Evolutionary conservation across 208 protist genomes (phyloP).

Genomic region (Wallacemonas sp.): DNA sequence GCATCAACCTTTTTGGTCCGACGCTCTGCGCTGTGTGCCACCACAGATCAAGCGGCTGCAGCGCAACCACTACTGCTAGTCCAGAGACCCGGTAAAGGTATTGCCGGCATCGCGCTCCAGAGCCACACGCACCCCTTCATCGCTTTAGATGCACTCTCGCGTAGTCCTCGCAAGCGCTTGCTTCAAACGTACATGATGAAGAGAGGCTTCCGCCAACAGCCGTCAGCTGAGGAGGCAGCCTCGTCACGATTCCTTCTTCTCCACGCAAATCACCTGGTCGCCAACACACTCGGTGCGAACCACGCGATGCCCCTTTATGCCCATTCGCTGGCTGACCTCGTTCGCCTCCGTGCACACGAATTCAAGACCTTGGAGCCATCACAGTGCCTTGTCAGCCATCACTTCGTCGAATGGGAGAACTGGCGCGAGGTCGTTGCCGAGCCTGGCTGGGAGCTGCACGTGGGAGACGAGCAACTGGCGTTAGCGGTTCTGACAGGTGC

Average conservation of each 20-base stretch:
- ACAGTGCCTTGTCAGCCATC: conserved; percentile 41
- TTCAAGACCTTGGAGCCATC: conserved; percentile 44
- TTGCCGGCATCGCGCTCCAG: conserved; percentile 32
- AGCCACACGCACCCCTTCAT: conserved; percentile 11
- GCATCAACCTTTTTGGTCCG: conserved; percentile 9
- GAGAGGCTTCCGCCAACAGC: conserved; percentile 23
- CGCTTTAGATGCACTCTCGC: not conserved
- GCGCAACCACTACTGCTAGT: conserved; percentile 34
- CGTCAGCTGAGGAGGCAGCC: conserved; percentile 6
- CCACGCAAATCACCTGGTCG: conserved; percentile 74
- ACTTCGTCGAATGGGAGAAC: conserved; percentile 80
- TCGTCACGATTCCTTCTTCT: conserved; percentile 36
- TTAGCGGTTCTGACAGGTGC: conserved; percentile 39
- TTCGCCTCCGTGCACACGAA: conserved; percentile 24
- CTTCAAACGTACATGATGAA: conserved; percentile 27
- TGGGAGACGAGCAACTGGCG: conserved; percentile 35
- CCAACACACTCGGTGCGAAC: not conserved
- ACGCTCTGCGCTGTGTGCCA: conserved; percentile 3
- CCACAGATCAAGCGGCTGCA: not conserved
- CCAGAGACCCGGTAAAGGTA: conserved; percentile 22
- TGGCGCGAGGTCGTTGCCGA: conserved; percentile 68
- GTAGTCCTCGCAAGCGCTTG: conserved; percentile 9
- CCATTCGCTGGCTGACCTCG: conserved; percentile 57
- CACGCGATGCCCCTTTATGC: conserved; percentile 60
- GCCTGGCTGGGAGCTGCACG: conserved; percentile 64